Evolutionary conservation across 371 early-diverging fungal genomes (phyloP).

Genomic region (Syncephalastrum racemosum): DNA sequence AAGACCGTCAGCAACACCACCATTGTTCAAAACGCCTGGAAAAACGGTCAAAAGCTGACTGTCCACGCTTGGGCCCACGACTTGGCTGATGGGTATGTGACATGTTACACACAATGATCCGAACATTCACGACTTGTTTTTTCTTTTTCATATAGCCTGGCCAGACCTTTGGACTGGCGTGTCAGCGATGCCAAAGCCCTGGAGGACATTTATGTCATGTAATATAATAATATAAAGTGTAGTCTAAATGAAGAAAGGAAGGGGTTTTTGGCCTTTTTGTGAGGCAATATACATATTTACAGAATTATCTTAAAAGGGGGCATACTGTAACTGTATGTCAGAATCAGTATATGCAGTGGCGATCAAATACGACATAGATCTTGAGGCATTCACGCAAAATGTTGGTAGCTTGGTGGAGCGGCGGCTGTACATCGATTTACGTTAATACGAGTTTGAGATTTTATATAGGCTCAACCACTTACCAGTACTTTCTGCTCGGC

Average conservation of each 20-base stretch:
- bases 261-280: no score
- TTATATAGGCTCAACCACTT: background rate
- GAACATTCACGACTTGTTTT: no score
- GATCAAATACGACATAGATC: slow-evolving; percentile 23
- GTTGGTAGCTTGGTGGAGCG: slow-evolving; percentile 14
- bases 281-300: background rate
- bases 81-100: slow-evolving; percentile 61
- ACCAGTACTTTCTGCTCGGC: slow-evolving; percentile 13
- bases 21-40: slow-evolving; percentile 86
- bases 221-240: slow-evolving; percentile 8
- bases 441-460: no score
- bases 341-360: background rate
- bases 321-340: no score
- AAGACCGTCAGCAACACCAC: slow-evolving; percentile 71
- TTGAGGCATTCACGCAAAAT: slow-evolving; percentile 19
- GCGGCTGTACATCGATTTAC: slow-evolving; percentile 5
- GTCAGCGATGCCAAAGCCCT: slow-evolving; percentile 10
- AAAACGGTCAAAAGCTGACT: slow-evolving; percentile 67
- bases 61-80: slow-evolving; percentile 88
- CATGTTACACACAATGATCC: no score
- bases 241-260: background rate
- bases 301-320: slow-evolving; percentile 7
- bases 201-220: slow-evolving; percentile 9
- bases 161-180: slow-evolving; percentile 15
- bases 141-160: slow-evolving; percentile 1